Percentiles rank a stretch among this genome's conserved stretches.
phyloP scores from a whole-genome alignment of 768 basidiomycete species.

The Suillus bovinus region DNA sequence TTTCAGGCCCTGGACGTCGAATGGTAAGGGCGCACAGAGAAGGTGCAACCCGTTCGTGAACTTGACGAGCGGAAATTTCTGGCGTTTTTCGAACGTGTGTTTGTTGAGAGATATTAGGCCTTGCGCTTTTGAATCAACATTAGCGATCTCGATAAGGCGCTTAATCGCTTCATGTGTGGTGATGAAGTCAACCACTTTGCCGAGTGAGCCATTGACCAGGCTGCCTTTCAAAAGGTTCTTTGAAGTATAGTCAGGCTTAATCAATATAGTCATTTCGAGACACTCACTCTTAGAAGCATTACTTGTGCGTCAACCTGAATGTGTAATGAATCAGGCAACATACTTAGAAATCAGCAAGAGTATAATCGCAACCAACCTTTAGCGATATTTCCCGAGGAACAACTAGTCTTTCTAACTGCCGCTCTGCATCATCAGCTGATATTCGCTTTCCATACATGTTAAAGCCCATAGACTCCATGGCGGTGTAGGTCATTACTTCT shows the following conservation, averaged over 20 bases:
- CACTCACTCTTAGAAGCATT: slow-evolving; percentile 53
- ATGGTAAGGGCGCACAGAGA: slow-evolving; percentile 35
- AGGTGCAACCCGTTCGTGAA: slow-evolving; percentile 33
- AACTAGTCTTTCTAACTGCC: slow-evolving; percentile 48
- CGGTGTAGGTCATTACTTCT: slow-evolving; percentile 32
- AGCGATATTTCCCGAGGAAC: slow-evolving; percentile 46
- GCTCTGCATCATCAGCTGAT: slow-evolving; percentile 24
- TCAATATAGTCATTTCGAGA: slow-evolving; percentile 1
- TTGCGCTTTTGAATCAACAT: slow-evolving; percentile 20
- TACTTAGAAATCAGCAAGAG: neutral
- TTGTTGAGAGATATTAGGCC: slow-evolving; percentile 22
- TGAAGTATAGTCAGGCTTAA: neutral
- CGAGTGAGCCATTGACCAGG: slow-evolving; percentile 89
- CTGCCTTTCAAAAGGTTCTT: slow-evolving; percentile 34
- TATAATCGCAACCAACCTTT: slow-evolving; percentile 41
- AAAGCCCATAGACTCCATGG: slow-evolving; percentile 47
- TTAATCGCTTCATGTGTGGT: slow-evolving; percentile 29
- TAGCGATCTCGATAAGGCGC: slow-evolving; percentile 29
- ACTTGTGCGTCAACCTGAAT: slow-evolving; percentile 69
- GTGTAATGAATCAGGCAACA: neutral
- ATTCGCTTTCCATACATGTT: slow-evolving; percentile 40
- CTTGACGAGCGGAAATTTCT: slow-evolving; percentile 36
- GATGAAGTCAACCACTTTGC: slow-evolving; percentile 54
- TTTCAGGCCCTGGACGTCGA: slow-evolving; percentile 33
- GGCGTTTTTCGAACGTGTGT: slow-evolving; percentile 17